phyloP scores from a whole-genome alignment of 2,329 filamentous ascomycete species.

The Microsporum ferrugineum region DNA sequence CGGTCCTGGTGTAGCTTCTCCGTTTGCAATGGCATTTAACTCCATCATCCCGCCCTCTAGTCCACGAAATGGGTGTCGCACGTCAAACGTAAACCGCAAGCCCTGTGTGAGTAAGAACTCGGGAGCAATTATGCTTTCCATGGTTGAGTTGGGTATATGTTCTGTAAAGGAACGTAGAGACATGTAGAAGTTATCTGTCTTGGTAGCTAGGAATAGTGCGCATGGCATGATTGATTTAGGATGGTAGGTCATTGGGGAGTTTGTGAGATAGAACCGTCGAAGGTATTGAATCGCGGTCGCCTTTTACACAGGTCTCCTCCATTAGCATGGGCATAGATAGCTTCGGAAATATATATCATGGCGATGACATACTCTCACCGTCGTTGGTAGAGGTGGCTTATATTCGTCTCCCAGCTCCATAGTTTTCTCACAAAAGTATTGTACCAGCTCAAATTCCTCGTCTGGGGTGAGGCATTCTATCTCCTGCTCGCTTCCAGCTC shows the following conservation, averaged over 20 bases:
- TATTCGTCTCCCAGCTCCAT: conserved; percentile 49
- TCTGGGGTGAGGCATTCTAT: conserved; percentile 71
- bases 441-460: conserved; percentile 72
- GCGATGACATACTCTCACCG: conserved; percentile 48
- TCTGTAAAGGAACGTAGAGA: conserved; percentile 55
- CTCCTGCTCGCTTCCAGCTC: conserved; percentile 27
- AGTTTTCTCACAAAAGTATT: conserved; percentile 59
- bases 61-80: conserved; percentile 78
- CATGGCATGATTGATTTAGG: conserved; percentile 81
- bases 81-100: conserved; percentile 84
- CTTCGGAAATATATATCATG: not conserved
- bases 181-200: conserved; percentile 76
- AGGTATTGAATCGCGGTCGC: conserved; percentile 82
- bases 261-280: conserved; percentile 88
- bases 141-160: conserved; percentile 57
- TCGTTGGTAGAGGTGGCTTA: conserved; percentile 44
- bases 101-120: conserved; percentile 91
- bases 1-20: conserved; percentile 38
- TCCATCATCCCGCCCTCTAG: conserved; percentile 82
- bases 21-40: conserved; percentile 54
- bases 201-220: conserved; percentile 83
- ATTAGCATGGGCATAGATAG: not conserved
- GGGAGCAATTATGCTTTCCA: conserved; percentile 75
- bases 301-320: conserved; percentile 35
- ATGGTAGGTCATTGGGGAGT: conserved; percentile 92